Evolutionary conservation across 441 rosid genomes (phyloP).

Genomic region (Theobroma grandiflorum): DNA sequence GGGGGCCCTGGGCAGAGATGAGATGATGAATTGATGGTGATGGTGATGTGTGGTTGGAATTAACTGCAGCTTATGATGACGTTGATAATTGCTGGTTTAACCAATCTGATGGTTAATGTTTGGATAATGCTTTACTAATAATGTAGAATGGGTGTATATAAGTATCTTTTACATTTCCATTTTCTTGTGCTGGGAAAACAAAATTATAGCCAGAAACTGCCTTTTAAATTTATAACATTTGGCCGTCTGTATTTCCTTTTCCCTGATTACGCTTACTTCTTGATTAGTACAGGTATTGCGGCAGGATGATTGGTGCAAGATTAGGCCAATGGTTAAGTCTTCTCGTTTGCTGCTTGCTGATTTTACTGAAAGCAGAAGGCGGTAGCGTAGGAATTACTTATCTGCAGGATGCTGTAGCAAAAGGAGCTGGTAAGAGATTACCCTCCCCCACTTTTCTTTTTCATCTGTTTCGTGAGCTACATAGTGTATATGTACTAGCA

Average conservation of each 20-base stretch:
- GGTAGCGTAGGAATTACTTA: slow-evolving; percentile 44
- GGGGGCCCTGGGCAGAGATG: neutral
- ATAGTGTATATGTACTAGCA: neutral
- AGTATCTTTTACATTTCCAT: neutral
- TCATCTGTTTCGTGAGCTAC: neutral
- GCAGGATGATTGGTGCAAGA: slow-evolving; percentile 31
- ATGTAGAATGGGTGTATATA: neutral
- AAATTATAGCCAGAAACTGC: neutral
- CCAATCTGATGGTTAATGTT: neutral
- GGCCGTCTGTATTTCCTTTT: neutral
- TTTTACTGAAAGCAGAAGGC: slow-evolving; percentile 35
- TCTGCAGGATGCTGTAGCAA: slow-evolving; percentile 42
- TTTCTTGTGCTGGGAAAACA: neutral
- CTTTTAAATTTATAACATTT: neutral
- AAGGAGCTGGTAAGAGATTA: slow-evolving; percentile 49
- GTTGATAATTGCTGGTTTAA: neutral
- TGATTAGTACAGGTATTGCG: neutral
- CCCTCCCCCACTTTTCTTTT: neutral
- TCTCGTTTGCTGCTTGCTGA: slow-evolving; percentile 15
- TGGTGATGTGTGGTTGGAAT: neutral
- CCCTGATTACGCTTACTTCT: neutral
- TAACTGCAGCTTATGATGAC: neutral
- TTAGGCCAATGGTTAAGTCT: slow-evolving; percentile 28
- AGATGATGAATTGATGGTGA: neutral
- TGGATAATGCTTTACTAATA: neutral